phyloP scores from a whole-genome alignment of 2,329 filamentous ascomycete genomes.

The Pestalotiopsis sp. region DNA sequence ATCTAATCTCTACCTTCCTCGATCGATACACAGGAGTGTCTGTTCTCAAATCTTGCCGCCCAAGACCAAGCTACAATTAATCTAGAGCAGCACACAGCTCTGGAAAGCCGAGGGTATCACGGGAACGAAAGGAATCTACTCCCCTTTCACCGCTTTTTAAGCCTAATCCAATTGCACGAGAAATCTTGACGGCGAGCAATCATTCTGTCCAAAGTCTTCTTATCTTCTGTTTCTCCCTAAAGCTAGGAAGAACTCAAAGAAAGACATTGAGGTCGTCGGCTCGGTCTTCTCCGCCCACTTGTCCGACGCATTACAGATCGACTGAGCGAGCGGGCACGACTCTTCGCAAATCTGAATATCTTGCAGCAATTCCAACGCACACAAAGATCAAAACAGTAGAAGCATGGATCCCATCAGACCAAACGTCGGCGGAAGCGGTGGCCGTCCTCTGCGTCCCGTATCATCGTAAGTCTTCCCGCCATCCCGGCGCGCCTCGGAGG shows the following conservation, averaged over 20 bases:
- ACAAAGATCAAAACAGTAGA: background rate
- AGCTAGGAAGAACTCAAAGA: background rate
- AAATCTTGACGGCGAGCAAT: background rate
- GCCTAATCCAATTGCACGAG: background rate
- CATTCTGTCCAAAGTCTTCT: background rate
- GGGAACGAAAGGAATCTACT: background rate
- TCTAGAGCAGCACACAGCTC: background rate
- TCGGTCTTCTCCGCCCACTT: background rate
- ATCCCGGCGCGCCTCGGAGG: background rate
- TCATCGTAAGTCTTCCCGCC: background rate
- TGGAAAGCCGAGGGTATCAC: background rate
- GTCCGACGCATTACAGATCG: background rate
- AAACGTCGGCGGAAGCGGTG: slow-evolving; percentile 4
- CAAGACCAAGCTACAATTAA: background rate
- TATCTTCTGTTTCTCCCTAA: background rate
- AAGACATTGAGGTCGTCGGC: background rate
- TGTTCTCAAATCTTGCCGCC: background rate
- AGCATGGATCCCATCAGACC: slow-evolving; percentile 12
- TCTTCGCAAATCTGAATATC: background rate
- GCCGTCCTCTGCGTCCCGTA: background rate
- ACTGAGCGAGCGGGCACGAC: background rate
- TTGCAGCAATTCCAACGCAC: background rate
- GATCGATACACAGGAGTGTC: too few relatives aligned
- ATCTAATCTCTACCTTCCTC: background rate
- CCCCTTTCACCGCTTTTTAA: background rate